phyloP scores from a whole-genome alignment of 2,329 filamentous ascomycete genomes.

The Beauveria scarabaeidicola region DNA sequence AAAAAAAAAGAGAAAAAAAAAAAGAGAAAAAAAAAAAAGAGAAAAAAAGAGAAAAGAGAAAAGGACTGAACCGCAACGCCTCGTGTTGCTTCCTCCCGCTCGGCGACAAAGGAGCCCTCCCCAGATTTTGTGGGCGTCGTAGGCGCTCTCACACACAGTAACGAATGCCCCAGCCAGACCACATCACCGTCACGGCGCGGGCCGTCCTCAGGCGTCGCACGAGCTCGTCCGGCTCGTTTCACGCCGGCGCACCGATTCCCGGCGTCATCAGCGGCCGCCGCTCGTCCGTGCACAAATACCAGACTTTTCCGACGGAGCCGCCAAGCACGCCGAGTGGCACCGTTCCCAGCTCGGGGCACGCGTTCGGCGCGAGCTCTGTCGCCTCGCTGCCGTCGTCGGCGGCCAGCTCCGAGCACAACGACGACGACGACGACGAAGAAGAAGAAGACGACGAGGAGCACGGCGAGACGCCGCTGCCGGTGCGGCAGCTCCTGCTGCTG shows the following conservation, averaged over 20 bases:
- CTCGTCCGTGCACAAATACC: slow-evolving; percentile 53
- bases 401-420: slow-evolving; percentile 21
- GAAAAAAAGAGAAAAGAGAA: no score
- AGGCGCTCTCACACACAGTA: neutral
- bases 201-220: slow-evolving; percentile 10
- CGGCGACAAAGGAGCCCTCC: neutral
- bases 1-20: neutral
- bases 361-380: slow-evolving; percentile 14
- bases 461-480: slow-evolving; percentile 65
- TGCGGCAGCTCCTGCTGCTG: slow-evolving; percentile 72
- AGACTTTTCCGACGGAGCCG: slow-evolving; percentile 71
- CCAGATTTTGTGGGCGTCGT: neutral
- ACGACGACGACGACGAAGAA: neutral
- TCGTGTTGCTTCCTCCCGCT: neutral
- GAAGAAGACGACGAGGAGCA: neutral
- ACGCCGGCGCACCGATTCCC: slow-evolving; percentile 43
- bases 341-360: slow-evolving; percentile 22
- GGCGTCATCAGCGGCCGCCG: slow-evolving; percentile 25
- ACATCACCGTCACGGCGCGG: slow-evolving; percentile 7
- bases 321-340: slow-evolving; percentile 56
- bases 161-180: slow-evolving; percentile 9
- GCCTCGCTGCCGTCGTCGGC: slow-evolving; percentile 8
- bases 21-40: neutral
- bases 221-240: slow-evolving; percentile 39
- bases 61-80: neutral